A percentile compares a stretch with the other conserved stretches of the same genome.
phyloP scores from a whole-genome alignment of 108 stramenopile genomes.

The Cyclotella baltica region DNA sequence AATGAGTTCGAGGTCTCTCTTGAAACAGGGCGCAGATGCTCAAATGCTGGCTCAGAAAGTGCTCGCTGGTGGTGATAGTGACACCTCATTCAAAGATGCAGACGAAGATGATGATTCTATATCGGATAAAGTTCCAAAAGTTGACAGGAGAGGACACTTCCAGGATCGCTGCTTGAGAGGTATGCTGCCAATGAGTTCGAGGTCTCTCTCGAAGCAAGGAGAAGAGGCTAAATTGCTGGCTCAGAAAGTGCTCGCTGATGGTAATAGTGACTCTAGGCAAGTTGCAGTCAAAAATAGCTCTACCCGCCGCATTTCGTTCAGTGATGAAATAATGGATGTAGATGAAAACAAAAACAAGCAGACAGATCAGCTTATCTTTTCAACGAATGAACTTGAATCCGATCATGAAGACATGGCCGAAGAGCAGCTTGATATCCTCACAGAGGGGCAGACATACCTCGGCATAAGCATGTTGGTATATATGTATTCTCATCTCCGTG shows the following conservation, averaged over 20 bases:
- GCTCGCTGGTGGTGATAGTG: too few species aligned
- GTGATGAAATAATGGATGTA: neutral
- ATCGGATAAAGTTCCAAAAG: neutral
- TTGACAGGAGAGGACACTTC: neutral
- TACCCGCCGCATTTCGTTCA: neutral
- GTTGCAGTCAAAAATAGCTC: neutral
- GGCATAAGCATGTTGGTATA: conserved; percentile 34
- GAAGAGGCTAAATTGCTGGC: neutral
- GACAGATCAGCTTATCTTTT: neutral
- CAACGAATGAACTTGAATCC: neutral
- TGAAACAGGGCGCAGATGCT: neutral
- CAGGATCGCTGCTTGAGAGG: neutral
- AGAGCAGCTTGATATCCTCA: conserved; percentile 17
- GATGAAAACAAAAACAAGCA: neutral
- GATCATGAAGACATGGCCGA: neutral
- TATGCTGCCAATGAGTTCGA: neutral
- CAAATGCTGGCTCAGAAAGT: neutral
- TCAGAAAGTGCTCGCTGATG: neutral
- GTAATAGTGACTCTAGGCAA: neutral
- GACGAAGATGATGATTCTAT: neutral
- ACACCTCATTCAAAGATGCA: too few species aligned
- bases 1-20: neutral
- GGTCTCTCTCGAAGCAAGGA: neutral
- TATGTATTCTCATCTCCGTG: conserved; percentile 31
- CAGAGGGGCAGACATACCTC: conserved; percentile 31